Base-by-base conservation (phyloP, 1,284 basidiomycete species). In the Chalciporus piperatoides region DNA sequence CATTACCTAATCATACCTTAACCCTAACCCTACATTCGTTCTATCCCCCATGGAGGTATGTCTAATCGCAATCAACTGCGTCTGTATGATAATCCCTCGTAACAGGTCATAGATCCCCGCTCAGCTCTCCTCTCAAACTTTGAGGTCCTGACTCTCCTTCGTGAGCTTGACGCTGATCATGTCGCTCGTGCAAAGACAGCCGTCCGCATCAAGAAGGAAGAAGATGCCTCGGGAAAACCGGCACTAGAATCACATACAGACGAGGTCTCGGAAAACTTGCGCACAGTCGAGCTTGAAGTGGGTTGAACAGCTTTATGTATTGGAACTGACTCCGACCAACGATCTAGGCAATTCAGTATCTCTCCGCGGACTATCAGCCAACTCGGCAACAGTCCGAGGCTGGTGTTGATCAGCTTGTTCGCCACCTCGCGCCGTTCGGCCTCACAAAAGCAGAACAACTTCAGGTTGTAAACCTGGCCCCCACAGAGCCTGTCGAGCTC, bases 401-500 rank as follows among this genome's bases (percentile, higher is more conserved):
- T 36, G 78, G 81, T 11, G 82, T 97, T 46, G 68, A 77, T 1
- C 72, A 75, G 44, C 81, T 97, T 12, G 80, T 88, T 11, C 79
- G 82, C 53, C 71, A 72, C 32, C 79, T 97, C 10, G 78, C 80
- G 11, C 71, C 80, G 38, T 89, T 83, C 53, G 78, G 80, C 8
- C 72, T 97, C 53, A 95, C 92, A 0, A 96, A 95, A 61, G 82
- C 87, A 4, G 94, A 97, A 73, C 91, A 94, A 59, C 76, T 97
- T 4, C 92, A 96, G 64, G 79, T 96, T 30, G 84, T 92, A 41
- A 97, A 97, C 64, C 77, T 96, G 12, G 87, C 87, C 0, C 95
- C 94, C 1, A 82, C 78, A 4, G 79, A 83, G 43, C 73, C 85
- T 0, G 91, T 97, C 25, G 92, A 94, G 64, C 81, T 97, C 19